These are phyloP conservation scores for Stromatinia cepivora DNA, from an alignment of 2,329 filamentous ascomycete species.

Conservation along the genomic window DNA sequence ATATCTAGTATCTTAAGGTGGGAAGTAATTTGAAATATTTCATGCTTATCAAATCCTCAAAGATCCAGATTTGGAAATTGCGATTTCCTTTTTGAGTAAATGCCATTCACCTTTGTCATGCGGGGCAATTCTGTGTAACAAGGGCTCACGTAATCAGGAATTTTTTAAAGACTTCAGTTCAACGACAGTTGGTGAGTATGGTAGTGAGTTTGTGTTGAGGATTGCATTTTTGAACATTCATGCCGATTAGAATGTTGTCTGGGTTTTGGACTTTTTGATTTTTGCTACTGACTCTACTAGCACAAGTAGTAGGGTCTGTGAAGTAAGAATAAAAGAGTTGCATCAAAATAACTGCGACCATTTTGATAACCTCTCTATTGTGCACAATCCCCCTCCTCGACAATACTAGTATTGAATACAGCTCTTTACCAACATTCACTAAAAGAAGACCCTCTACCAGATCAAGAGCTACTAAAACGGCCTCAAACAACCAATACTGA, in stretches of 20 bases:
- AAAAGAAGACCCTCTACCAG: too few relatives aligned
- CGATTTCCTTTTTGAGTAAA: background rate
- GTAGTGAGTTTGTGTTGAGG: background rate
- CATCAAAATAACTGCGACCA: background rate
- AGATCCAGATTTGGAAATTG: background rate
- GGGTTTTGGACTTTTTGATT: background rate
- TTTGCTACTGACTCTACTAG: background rate
- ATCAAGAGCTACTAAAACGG: background rate
- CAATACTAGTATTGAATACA: background rate
- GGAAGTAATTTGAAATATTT: background rate
- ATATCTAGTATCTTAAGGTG: background rate
- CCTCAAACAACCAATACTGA: background rate
- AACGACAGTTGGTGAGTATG: background rate
- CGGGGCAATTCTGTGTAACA: background rate
- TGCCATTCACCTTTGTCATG: background rate
- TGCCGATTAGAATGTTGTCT: too few relatives aligned
- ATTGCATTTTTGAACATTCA: background rate
- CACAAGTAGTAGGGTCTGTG: background rate
- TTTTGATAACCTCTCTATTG: background rate
- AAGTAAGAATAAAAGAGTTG: background rate
- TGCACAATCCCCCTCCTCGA: too few relatives aligned
- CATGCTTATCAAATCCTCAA: background rate
- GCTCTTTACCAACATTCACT: background rate
- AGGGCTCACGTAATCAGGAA: background rate
- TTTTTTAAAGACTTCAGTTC: background rate